Evolutionary conservation across 306 rosid genomes (phyloP).

Genomic region (Vigna trinervia): DNA sequence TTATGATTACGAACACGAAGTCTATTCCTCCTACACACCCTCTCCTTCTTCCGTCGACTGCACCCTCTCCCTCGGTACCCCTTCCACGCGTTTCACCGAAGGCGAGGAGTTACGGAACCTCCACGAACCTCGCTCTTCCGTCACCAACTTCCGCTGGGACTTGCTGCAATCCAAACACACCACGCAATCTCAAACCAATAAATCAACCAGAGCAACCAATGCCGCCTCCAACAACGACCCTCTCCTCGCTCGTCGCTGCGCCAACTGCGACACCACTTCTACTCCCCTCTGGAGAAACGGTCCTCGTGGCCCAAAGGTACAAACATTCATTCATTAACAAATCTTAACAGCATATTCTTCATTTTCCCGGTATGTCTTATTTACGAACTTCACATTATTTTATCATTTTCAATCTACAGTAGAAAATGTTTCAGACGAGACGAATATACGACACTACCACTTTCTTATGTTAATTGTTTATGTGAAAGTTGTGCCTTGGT

Average conservation of each 20-base stretch:
- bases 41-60: slow-evolving; percentile 83
- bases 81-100: slow-evolving; percentile 73
- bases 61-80: slow-evolving; percentile 92
- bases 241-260: slow-evolving; percentile 94
- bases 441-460: neutral
- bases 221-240: slow-evolving; percentile 51
- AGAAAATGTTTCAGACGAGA: too few relatives aligned
- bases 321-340: neutral
- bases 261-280: slow-evolving; percentile 97
- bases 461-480: neutral
- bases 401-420: too few relatives aligned
- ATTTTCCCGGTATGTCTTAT: too few relatives aligned
- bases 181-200: slow-evolving; percentile 41
- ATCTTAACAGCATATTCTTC: neutral
- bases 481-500: neutral
- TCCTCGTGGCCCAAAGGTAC: slow-evolving; percentile 96
- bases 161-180: slow-evolving; percentile 67
- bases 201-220: slow-evolving; percentile 34
- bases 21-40: slow-evolving; percentile 55
- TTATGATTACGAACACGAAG: slow-evolving; percentile 39
- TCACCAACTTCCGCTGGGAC: slow-evolving; percentile 73
- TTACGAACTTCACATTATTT: too few relatives aligned
- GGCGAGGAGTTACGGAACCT: slow-evolving; percentile 52
- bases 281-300: slow-evolving; percentile 99
- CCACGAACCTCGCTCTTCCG: slow-evolving; percentile 39